These are phyloP conservation scores for Pouteria campechiana DNA, from an alignment of 179 eudicot species.

Conservation along the genomic window DNA sequence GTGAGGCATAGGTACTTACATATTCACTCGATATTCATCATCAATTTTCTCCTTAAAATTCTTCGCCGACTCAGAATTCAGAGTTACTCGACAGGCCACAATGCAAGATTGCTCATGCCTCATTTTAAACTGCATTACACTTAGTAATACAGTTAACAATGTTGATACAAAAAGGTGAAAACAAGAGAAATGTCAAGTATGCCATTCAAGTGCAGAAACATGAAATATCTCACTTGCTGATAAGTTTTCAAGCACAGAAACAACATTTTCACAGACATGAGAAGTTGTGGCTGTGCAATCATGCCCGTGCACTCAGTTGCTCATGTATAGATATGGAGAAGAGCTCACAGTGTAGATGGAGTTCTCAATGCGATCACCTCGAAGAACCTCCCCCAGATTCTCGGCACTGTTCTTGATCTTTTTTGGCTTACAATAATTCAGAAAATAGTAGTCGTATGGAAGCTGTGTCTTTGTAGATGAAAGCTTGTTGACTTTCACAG, in stretches of 20 bases:
- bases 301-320: no score
- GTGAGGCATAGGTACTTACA: constrained; percentile 29
- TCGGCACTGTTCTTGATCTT: constrained; percentile 53
- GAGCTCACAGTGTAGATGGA: constrained; percentile 48
- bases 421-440: constrained; percentile 55
- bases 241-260: no score
- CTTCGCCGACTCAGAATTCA: constrained; percentile 47
- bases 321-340: no score
- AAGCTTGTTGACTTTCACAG: constrained; percentile 65
- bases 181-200: no score
- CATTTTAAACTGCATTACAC: constrained; percentile 71
- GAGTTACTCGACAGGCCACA: constrained; percentile 36
- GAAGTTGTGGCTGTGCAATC: no score
- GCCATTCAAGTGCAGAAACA: no score
- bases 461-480: constrained; percentile 43
- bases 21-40: constrained; percentile 68
- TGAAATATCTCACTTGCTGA: no score
- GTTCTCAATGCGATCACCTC: constrained; percentile 78
- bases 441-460: constrained; percentile 61
- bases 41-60: constrained; percentile 68
- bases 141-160: no score
- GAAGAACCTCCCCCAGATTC: constrained; percentile 74
- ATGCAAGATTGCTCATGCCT: constrained; percentile 50
- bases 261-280: no score
- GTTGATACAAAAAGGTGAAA: background rate